Base-by-base conservation (phyloP, 2,329 filamentous ascomycete genomes). In the Periconia macrospinosa region DNA sequence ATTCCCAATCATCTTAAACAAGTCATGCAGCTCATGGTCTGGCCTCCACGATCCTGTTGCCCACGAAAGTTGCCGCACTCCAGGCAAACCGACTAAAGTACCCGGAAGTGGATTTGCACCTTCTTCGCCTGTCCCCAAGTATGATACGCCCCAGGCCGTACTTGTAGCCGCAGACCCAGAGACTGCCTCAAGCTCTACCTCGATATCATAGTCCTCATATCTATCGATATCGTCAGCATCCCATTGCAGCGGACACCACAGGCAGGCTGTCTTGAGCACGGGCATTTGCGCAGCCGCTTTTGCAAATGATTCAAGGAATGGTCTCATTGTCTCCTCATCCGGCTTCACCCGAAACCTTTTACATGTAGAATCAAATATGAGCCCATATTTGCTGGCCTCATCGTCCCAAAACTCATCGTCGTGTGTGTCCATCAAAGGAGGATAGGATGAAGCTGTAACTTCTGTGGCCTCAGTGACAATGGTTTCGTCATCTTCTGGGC, bases 31-130 rank as follows among this genome's bases (percentile, higher is more conserved):
- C 37, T 53, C 50, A 27, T 48, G 17, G 20, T 37, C 23, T 15
- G 50, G 50, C 10, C 50, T 37, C 50, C 50, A 53, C 18, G 42
- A 10, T 8, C 37, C 45, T n/a, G 45, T 49, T 41, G 27, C 44
- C 50, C 50, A 53, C 20, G 40, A 48, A 15, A 53, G 15, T 41
- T 53, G 49, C 35, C 49, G 41, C 18, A 45, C 19, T 45, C 17
- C 30, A 43, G 27, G 23, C 33, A 41, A n/a, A 33, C 33, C 49
- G 41, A 33, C 33, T 37, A 6, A 3, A 37, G 15, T 5, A 13
- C 33, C 33, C 11, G 33, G 33, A n/a, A n/a, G 15, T 47, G 43
- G 17, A 41, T 41, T 9, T n/a, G 35, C 19, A 42, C 18, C 14
- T 17, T 52, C 17, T 33, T 23, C 33, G 15, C 33, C 5, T 17